A percentile compares a stretch with the other conserved stretches of the same genome.
Conservation (phyloP, 1,284 basidiomycete species). For the Neolentinus lepideus region DNA sequence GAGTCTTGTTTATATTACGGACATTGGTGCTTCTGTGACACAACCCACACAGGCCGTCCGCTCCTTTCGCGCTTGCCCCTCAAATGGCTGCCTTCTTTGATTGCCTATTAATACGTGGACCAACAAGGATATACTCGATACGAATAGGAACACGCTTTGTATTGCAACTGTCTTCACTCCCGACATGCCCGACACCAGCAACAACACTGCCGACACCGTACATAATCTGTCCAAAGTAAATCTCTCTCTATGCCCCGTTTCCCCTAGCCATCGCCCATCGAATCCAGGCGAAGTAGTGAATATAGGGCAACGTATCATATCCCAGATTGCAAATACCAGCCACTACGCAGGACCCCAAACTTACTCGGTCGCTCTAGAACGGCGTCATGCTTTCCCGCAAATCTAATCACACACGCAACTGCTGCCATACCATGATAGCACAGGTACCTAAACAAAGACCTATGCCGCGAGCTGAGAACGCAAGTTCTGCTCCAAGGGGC, state of each 20-base stretch:
- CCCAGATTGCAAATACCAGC: too few relatives aligned
- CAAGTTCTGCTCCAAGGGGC: slow-evolving; percentile 80
- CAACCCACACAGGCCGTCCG: too few relatives aligned
- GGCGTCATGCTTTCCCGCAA: slow-evolving; percentile 3
- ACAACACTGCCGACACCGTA: not conserved
- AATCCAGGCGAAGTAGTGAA: slow-evolving; percentile 66
- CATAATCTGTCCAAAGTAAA: not conserved
- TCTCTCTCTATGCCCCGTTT: slow-evolving; percentile 66
- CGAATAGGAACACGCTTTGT: not conserved
- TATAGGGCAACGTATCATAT: slow-evolving; percentile 37
- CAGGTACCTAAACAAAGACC: slow-evolving; percentile 7
- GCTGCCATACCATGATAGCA: not conserved
- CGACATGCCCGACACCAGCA: not conserved
- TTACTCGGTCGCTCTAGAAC: slow-evolving; percentile 11
- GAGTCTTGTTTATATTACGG: not conserved
- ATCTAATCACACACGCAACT: slow-evolving; percentile 8
- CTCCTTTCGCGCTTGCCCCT: not conserved
- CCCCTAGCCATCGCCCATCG: slow-evolving; percentile 71
- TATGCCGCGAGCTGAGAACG: slow-evolving; percentile 74
- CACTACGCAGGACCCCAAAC: not conserved
- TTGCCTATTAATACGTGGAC: not conserved
- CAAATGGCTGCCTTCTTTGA: not conserved
- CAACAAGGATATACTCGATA: not conserved
- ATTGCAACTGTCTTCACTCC: not conserved
- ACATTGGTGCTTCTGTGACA: not conserved